These are phyloP conservation scores for Drechslerella stenobrocha DNA, from an alignment of 2,329 filamentous ascomycete species.

Conservation along the genomic window DNA sequence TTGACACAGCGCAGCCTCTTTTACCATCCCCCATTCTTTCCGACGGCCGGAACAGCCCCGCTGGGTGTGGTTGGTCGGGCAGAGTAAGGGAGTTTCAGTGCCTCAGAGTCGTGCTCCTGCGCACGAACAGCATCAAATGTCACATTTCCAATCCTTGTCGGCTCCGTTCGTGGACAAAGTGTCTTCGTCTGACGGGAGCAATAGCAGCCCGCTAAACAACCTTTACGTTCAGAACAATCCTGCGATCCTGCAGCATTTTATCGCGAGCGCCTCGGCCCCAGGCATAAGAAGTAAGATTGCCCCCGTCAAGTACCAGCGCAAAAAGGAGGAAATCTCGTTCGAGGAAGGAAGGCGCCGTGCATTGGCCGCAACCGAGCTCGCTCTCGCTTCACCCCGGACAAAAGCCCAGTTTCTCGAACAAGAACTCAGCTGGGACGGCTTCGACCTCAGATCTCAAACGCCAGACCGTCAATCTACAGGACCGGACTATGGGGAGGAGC, in stretches of 20 bases:
- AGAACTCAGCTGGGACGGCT: conserved; percentile 44
- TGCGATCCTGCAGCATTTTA: conserved; percentile 43
- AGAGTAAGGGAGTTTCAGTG: conserved; percentile 22
- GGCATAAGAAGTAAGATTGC: conserved; percentile 41
- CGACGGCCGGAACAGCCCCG: conserved; percentile 45
- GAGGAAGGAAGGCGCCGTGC: conserved; percentile 46
- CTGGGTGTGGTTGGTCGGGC: conserved; percentile 38
- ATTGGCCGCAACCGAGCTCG: conserved; percentile 48
- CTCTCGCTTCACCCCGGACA: conserved; percentile 48
- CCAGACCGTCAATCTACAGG: conserved; percentile 33
- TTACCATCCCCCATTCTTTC: conserved; percentile 43
- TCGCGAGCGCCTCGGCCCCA: conserved; percentile 28
- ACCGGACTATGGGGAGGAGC: conserved; percentile 28
- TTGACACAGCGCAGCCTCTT: conserved; percentile 39
- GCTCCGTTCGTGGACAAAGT: conserved; percentile 49
- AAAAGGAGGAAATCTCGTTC: conserved; percentile 47
- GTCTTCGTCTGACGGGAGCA: conserved; percentile 48
- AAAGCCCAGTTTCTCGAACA: conserved; percentile 47
- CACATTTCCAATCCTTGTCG: conserved; percentile 50
- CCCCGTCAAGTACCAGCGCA: conserved; percentile 46
- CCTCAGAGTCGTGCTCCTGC: conserved; percentile 22
- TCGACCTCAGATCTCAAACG: conserved; percentile 22
- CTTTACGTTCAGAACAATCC: conserved; percentile 46
- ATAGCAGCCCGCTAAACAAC: conserved; percentile 37
- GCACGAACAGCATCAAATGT: conserved; percentile 45